A percentile compares a stretch with the other conserved stretches of the same genome.
Conservation (phyloP, 106 monocot species). For the Cymbidium sinense region DNA sequence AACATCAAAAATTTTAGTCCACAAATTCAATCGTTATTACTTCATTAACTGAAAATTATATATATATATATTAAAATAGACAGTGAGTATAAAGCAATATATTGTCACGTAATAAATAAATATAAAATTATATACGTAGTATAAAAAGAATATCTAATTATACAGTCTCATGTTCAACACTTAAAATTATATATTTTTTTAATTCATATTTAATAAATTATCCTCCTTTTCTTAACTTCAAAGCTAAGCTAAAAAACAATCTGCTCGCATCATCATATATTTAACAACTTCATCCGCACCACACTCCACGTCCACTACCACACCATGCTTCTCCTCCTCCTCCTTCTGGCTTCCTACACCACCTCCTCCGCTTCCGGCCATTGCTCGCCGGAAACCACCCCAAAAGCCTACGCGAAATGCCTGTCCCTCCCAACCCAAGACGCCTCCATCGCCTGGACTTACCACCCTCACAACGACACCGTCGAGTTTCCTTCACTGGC, state of each 20-base stretch:
- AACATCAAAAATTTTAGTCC: neutral
- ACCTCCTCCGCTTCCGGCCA: slow-evolving; percentile 1
- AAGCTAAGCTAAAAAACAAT: too few species aligned
- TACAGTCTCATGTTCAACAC: too few species aligned
- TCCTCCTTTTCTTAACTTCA: too few species aligned
- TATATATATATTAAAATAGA: too few species aligned
- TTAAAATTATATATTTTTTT: too few species aligned
- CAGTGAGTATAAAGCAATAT: too few species aligned
- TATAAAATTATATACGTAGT: too few species aligned
- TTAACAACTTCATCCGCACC: neutral
- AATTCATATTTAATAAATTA: too few species aligned
- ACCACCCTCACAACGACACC: slow-evolving; percentile 61
- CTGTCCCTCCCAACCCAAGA: slow-evolving; percentile 53
- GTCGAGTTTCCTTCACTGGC: slow-evolving; percentile 58
- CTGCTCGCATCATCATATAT: neutral
- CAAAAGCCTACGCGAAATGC: slow-evolving; percentile 55
- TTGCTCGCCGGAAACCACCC: slow-evolving; percentile 28
- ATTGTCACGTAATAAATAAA: too few species aligned
- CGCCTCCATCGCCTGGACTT: slow-evolving; percentile 68
- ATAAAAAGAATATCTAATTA: too few species aligned
- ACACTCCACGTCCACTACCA: neutral
- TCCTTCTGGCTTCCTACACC: slow-evolving; percentile 7
- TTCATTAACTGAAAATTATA: too few species aligned
- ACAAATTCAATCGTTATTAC: neutral
- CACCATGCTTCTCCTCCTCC: slow-evolving; percentile 14